Conservation (phyloP, 1,139 yeast species). For the Pichia sp. region DNA sequence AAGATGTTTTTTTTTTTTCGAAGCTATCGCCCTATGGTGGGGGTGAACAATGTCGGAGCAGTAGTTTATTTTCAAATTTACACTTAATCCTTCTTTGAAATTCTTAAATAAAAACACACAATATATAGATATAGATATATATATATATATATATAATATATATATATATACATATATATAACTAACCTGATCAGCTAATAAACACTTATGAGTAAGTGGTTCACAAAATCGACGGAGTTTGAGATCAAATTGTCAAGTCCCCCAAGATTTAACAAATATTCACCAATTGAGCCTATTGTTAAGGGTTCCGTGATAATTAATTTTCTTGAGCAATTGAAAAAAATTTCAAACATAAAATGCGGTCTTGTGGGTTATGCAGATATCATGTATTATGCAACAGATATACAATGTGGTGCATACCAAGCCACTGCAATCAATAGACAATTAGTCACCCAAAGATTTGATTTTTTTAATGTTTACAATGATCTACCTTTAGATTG, state of each 20-base stretch:
- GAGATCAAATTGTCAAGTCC: conserved; percentile 1
- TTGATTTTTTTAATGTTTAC: conserved; percentile 4
- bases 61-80: no score
- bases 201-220: conserved; percentile 14
- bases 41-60: no score
- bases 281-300: conserved; percentile 8
- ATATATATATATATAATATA: no score
- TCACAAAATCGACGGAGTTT: conserved; percentile 1
- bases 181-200: no score
- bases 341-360: conserved; percentile 7
- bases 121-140: no score
- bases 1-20: no score
- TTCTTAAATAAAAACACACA: no score
- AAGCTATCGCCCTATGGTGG: no score
- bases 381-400: conserved; percentile 4
- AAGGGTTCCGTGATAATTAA: conserved; percentile 2
- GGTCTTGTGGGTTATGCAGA: conserved; percentile 10
- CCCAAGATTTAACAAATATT: conserved; percentile 10
- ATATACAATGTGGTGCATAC: neutral
- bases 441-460: neutral
- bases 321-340: conserved; percentile 6
- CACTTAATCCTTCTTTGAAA: no score
- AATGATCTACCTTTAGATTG: conserved; percentile 4
- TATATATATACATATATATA: no score
- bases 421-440: conserved; percentile 1